phyloP scores from a whole-genome alignment of 169 alveolate genomes.

The Plasmodium gonderi region DNA sequence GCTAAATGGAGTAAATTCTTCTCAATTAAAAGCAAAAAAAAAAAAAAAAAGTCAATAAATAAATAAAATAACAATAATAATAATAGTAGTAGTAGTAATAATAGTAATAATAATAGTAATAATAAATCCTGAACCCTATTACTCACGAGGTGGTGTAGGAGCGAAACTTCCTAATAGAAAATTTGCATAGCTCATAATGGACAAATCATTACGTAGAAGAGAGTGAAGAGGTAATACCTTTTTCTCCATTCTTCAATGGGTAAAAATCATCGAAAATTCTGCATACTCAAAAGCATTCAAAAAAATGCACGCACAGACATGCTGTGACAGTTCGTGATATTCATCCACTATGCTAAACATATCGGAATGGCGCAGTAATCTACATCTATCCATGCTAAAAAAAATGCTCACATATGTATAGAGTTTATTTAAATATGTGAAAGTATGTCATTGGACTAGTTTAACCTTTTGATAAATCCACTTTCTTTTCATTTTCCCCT shows the following conservation, averaged over 20 bases:
- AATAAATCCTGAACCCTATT: no score
- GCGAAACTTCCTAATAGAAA: no score
- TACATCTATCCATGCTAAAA: not conserved
- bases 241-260: not conserved
- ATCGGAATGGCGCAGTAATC: not conserved
- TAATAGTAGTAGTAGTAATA: no score
- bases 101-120: no score
- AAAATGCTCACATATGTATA: not conserved
- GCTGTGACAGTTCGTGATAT: no score
- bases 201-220: not conserved
- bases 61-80: not conserved
- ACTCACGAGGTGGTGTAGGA: no score
- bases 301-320: not conserved
- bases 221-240: not conserved
- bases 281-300: not conserved
- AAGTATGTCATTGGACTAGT: not conserved
- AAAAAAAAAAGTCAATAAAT: not conserved
- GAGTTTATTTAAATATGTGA: not conserved
- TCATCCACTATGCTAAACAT: no score
- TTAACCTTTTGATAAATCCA: not conserved
- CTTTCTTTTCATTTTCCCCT: not conserved
- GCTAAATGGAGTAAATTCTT: not conserved
- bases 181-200: not conserved
- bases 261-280: not conserved
- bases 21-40: conserved; percentile 16